Conservation (phyloP, 495 filamentous ascomycete genomes). For the Neurospora sp. region DNA sequence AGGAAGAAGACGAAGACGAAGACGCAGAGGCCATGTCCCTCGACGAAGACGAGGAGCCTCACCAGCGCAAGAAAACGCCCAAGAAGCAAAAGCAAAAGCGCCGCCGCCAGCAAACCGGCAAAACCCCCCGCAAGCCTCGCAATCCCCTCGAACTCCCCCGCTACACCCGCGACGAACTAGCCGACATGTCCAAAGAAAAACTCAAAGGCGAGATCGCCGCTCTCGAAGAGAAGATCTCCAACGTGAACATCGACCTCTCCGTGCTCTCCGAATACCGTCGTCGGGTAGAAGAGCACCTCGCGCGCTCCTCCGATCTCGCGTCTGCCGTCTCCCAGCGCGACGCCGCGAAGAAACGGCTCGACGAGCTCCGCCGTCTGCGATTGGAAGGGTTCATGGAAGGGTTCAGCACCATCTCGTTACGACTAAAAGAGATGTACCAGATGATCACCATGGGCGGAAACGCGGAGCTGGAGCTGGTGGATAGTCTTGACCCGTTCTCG, state of each 20-base stretch:
- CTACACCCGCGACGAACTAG: slow-evolving; percentile 83
- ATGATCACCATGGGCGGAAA: slow-evolving; percentile 99
- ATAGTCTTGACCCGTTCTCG: slow-evolving; percentile 89
- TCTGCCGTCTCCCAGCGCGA: slow-evolving; percentile 69
- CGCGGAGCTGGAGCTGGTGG: slow-evolving; percentile 92
- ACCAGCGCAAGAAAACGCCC: neutral
- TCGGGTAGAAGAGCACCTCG: slow-evolving; percentile 74
- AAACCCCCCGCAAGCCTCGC: slow-evolving; percentile 3
- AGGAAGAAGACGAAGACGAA: neutral
- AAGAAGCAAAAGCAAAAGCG: neutral
- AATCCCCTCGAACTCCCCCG: slow-evolving; percentile 53
- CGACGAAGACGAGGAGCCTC: neutral
- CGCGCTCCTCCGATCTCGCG: slow-evolving; percentile 70
- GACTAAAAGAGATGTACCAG: slow-evolving; percentile 99
- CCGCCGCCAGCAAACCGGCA: neutral
- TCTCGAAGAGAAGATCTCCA: slow-evolving; percentile 88
- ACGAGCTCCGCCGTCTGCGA: slow-evolving; percentile 79
- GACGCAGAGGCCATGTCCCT: neutral
- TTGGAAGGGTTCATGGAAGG: slow-evolving; percentile 98
- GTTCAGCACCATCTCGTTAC: slow-evolving; percentile 86
- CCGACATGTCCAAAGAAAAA: slow-evolving; percentile 80
- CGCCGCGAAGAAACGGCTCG: slow-evolving; percentile 75
- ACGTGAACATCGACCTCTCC: slow-evolving; percentile 76
- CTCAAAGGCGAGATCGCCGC: slow-evolving; percentile 82
- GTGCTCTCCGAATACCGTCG: slow-evolving; percentile 92